Evolutionary conservation across 2,329 filamentous ascomycete genomes (phyloP).

Genomic region (Alternaria triticimaculans): DNA sequence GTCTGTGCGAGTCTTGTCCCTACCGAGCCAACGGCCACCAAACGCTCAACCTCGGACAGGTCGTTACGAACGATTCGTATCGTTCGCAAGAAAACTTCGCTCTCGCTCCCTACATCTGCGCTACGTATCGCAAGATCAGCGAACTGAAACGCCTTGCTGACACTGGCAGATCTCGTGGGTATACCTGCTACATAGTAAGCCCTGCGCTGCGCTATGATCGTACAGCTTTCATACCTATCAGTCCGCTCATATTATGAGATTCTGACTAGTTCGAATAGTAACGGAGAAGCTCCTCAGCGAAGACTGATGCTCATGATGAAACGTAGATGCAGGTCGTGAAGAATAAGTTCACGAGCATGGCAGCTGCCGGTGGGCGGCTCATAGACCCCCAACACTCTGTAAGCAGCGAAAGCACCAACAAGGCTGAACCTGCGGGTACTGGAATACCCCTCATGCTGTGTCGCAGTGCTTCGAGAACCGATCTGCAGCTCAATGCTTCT

Average conservation of each 20-base stretch:
- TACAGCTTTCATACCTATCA: not conserved
- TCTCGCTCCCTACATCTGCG: slow-evolving; percentile 31
- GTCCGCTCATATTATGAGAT: not conserved
- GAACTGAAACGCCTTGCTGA: slow-evolving; percentile 33
- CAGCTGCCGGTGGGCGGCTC: not conserved
- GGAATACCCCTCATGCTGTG: not conserved
- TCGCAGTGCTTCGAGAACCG: not conserved
- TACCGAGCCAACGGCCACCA: slow-evolving; percentile 18
- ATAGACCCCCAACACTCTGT: slow-evolving; percentile 2
- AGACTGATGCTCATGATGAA: not conserved
- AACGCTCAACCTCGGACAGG: slow-evolving; percentile 28
- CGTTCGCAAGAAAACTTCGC: slow-evolving; percentile 32
- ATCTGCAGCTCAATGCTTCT: not conserved
- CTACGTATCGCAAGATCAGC: slow-evolving; percentile 30
- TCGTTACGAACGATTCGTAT: slow-evolving; percentile 33
- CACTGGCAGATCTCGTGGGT: slow-evolving; percentile 11
- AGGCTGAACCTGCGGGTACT: slow-evolving; percentile 1
- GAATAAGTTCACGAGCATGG: not conserved
- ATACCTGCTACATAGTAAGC: not conserved
- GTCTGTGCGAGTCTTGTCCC: slow-evolving; percentile 15
- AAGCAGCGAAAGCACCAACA: not conserved
- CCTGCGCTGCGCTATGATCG: not conserved
- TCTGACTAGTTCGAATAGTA: not conserved
- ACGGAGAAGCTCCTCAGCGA: not conserved
- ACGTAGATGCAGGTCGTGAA: not conserved